Evolutionary conservation across 1,284 basidiomycete genomes (phyloP).

Genomic region (Cutaneotrichosporon mucoides): DNA sequence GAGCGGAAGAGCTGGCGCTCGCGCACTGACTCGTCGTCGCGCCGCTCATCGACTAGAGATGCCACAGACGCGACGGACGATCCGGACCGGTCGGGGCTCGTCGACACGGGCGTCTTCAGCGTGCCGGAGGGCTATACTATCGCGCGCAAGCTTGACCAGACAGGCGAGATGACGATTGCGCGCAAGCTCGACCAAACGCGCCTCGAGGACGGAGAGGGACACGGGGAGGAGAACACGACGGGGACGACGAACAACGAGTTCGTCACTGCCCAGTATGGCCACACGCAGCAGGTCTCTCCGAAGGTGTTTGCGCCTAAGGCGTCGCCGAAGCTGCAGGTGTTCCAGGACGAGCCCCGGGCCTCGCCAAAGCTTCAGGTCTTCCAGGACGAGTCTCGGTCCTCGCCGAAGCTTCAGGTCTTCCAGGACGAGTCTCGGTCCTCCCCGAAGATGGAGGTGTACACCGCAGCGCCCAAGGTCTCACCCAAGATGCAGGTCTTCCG

Average conservation of each 20-base stretch:
- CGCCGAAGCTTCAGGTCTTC: too few species aligned
- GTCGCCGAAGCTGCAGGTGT: background rate
- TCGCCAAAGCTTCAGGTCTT: too few species aligned
- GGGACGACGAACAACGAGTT: slow-evolving; percentile 1
- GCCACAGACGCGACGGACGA: slow-evolving; percentile 21
- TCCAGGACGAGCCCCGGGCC: background rate
- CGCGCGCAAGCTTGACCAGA: slow-evolving; percentile 19
- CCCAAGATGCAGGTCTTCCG: background rate
- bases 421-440: too few species aligned
- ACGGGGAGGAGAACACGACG: background rate
- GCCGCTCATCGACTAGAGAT: too few species aligned
- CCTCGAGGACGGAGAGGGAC: too few species aligned
- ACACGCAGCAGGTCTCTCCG: too few species aligned
- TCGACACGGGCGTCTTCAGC: slow-evolving; percentile 30
- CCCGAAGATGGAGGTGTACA: too few species aligned
- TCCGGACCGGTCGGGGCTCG: slow-evolving; percentile 33
- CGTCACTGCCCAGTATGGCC: slow-evolving; percentile 1
- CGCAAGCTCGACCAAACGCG: too few species aligned
- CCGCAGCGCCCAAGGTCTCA: background rate
- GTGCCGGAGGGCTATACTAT: slow-evolving; percentile 50
- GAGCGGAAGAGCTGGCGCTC: too few species aligned
- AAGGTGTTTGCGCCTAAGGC: too few species aligned
- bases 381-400: too few species aligned
- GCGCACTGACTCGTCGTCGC: too few species aligned
- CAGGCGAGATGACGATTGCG: background rate